Evolutionary conservation across 2,329 filamentous ascomycete species (phyloP).

Genomic region (Calycina herbarum): DNA sequence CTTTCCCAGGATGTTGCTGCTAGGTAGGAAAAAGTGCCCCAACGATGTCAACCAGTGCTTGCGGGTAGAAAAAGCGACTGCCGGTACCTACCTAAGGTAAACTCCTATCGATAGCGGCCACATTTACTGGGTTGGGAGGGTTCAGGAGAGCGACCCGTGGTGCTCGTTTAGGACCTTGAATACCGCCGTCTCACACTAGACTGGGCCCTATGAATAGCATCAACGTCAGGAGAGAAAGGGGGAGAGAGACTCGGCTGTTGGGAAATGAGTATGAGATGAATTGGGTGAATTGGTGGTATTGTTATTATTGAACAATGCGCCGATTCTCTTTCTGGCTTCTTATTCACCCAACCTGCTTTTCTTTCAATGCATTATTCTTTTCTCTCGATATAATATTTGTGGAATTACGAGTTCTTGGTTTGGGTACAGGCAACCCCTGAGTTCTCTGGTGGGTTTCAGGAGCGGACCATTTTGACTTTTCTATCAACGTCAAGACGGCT

Average conservation of each 20-base stretch:
- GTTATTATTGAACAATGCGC: too few species aligned
- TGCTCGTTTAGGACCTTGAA: not conserved
- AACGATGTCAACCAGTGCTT: not conserved
- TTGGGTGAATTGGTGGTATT: too few species aligned
- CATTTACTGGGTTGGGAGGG: not conserved
- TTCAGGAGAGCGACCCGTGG: not conserved
- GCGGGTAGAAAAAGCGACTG: not conserved
- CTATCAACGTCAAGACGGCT: not conserved
- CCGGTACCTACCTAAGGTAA: not conserved
- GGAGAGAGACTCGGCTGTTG: too few species aligned
- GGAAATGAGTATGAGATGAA: too few species aligned
- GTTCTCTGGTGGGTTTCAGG: not conserved
- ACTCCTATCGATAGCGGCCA: not conserved
- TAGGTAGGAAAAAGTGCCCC: not conserved
- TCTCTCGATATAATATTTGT: not conserved
- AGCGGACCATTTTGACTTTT: not conserved
- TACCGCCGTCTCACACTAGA: conserved; percentile 6
- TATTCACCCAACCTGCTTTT: not conserved
- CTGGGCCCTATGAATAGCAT: conserved; percentile 9
- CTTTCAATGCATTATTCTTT: not conserved
- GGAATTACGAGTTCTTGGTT: not conserved
- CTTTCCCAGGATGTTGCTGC: not conserved
- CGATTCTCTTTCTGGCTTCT: too few species aligned
- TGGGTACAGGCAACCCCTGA: not conserved
- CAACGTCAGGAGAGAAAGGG: not conserved